Evolutionary conservation across 1,139 yeast species (phyloP).

Genomic region (Protomyces inouyei): DNA sequence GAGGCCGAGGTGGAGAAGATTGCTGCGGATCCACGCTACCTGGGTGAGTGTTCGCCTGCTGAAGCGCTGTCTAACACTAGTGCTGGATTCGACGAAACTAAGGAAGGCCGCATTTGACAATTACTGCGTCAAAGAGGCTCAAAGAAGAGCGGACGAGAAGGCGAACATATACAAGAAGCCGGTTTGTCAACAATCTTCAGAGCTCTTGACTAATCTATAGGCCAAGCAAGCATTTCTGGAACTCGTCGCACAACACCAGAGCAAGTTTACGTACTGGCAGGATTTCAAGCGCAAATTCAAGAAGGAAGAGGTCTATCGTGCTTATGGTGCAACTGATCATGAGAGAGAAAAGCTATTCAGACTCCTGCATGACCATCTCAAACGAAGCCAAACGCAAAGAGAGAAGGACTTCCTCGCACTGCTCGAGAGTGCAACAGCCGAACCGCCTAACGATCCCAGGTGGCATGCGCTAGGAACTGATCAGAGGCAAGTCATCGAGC

Average conservation of each 20-base stretch:
- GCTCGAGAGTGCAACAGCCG: background rate
- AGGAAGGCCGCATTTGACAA: conserved; percentile 44
- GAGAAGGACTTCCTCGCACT: conserved; percentile 7
- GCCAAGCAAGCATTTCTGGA: conserved; percentile 38
- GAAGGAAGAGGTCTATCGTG: conserved; percentile 37
- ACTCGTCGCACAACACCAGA: conserved; percentile 39
- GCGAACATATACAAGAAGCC: conserved; percentile 28
- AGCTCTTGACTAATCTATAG: conserved; percentile 26
- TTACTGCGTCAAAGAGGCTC: conserved; percentile 42
- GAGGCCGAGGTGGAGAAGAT: conserved; percentile 46
- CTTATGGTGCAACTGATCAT: conserved; percentile 40
- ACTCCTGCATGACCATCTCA: conserved; percentile 35
- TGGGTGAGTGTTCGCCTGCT: conserved; percentile 6
- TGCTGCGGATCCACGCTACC: conserved; percentile 44
- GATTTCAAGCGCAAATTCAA: conserved; percentile 48
- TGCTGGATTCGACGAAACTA: conserved; percentile 39
- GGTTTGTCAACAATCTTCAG: conserved; percentile 22
- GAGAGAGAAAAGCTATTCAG: conserved; percentile 44
- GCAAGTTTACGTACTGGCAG: conserved; percentile 41
- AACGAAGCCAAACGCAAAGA: background rate
- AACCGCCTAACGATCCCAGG: background rate
- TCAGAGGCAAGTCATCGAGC: background rate
- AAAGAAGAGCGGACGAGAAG: conserved; percentile 28
- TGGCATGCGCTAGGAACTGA: background rate
- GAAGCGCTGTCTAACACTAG: background rate